Evolutionary conservation across 2,329 filamentous ascomycete species (phyloP).

Genomic region (Juglanconis juglandina): DNA sequence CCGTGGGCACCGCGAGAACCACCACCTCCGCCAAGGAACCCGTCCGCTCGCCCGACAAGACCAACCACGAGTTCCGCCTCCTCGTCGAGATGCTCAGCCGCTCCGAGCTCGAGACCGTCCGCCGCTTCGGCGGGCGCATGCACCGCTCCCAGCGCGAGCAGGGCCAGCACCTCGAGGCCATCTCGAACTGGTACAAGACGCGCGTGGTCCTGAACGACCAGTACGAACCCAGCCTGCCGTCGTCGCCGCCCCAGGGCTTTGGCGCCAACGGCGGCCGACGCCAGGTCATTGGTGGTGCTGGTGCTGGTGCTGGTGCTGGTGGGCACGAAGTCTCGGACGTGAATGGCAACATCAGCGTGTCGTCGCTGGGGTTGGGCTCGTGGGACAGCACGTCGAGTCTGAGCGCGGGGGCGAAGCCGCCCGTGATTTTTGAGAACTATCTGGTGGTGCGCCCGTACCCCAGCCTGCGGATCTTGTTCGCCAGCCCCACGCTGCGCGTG

Average conservation of each 20-base stretch:
- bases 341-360: background rate
- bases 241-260: background rate
- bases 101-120: constrained; percentile 62
- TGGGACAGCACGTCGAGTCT: background rate
- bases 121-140: constrained; percentile 61
- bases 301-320: too few species aligned
- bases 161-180: constrained; percentile 16
- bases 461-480: constrained; percentile 64
- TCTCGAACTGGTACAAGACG: constrained; percentile 38
- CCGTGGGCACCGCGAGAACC: background rate
- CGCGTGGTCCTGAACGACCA: constrained; percentile 33
- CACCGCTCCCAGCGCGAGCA: constrained; percentile 48
- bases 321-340: background rate
- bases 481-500: constrained; percentile 63
- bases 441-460: constrained; percentile 65
- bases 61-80: constrained; percentile 59
- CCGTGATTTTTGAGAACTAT: constrained; percentile 54
- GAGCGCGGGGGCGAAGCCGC: constrained; percentile 22
- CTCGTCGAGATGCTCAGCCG: constrained; percentile 69
- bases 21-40: background rate
- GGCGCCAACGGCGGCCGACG: background rate
- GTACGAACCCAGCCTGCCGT: constrained; percentile 18
- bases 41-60: constrained; percentile 26
- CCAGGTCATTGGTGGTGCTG: too few species aligned
- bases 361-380: background rate